A percentile compares a stretch with the other conserved stretches of the same genome.
phyloP scores from a whole-genome alignment of 805 yeast genomes.

The Saturnispora diversa region DNA sequence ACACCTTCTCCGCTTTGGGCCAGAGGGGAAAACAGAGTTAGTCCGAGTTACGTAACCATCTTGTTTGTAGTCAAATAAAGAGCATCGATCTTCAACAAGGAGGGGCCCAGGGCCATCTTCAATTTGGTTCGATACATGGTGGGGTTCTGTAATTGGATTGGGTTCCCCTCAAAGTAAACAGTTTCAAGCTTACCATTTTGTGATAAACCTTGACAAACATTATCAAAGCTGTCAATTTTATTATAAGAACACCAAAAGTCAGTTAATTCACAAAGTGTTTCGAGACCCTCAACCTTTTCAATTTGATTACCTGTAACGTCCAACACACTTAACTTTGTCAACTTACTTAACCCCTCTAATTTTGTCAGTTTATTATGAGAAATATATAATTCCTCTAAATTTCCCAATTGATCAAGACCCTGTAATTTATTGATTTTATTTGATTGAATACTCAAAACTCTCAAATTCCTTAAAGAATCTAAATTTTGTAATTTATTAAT shows the following conservation, averaged over 20 bases:
- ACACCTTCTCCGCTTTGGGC: constrained; percentile 4
- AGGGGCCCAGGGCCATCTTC: constrained; percentile 60
- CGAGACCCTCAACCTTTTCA: constrained; percentile 50
- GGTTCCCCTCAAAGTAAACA: constrained; percentile 91
- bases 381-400: constrained; percentile 78
- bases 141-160: constrained; percentile 64
- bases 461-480: constrained; percentile 48
- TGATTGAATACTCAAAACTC: constrained; percentile 80
- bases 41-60: constrained; percentile 7
- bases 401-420: constrained; percentile 63
- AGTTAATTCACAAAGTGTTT: constrained; percentile 62
- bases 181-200: constrained; percentile 63
- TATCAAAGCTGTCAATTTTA: constrained; percentile 56
- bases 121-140: constrained; percentile 82
- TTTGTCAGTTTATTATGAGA: constrained; percentile 73
- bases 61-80: constrained; percentile 38
- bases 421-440: constrained; percentile 72
- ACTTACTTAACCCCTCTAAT: constrained; percentile 71
- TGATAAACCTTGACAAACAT: constrained; percentile 58
- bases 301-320: constrained; percentile 78
- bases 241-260: constrained; percentile 94
- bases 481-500: constrained; percentile 61
- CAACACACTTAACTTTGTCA: constrained; percentile 56
- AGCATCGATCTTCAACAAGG: constrained; percentile 83
- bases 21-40: not conserved